phyloP scores from a whole-genome alignment of 495 filamentous ascomycete species.

The Xylaria flabelliformis region DNA sequence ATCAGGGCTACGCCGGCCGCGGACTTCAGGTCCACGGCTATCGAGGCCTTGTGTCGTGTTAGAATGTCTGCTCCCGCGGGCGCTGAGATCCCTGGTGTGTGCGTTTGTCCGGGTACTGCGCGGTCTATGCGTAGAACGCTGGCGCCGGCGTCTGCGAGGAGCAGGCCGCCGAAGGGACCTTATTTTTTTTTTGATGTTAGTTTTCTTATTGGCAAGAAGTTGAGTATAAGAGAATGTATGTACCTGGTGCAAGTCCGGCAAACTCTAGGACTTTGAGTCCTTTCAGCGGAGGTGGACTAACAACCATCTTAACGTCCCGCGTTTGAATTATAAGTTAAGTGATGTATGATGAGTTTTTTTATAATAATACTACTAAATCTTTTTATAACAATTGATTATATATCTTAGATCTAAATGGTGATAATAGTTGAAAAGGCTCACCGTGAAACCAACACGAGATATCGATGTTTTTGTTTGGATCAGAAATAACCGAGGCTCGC shows the following conservation, averaged over 20 bases:
- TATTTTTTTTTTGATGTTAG: too few species aligned
- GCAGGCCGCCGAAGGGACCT: slow-evolving; percentile 90
- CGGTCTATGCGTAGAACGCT: slow-evolving; percentile 89
- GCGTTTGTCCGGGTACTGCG: slow-evolving; percentile 38
- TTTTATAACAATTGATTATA: background rate
- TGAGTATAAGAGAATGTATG: too few species aligned
- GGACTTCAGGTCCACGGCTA: slow-evolving; percentile 79
- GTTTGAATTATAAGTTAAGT: background rate
- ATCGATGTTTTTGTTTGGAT: background rate
- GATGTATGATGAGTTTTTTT: background rate
- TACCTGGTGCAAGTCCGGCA: slow-evolving; percentile 89
- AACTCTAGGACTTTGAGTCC: slow-evolving; percentile 88
- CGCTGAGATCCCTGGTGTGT: slow-evolving; percentile 34
- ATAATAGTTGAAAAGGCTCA: background rate
- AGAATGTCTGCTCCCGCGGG: slow-evolving; percentile 69
- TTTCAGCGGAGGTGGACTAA: slow-evolving; percentile 68
- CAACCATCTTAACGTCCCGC: slow-evolving; percentile 44
- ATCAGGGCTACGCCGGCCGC: slow-evolving; percentile 66
- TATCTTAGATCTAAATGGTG: background rate
- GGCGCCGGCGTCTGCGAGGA: slow-evolving; percentile 89
- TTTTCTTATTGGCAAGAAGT: too few species aligned
- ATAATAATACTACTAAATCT: background rate
- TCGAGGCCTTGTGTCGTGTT: slow-evolving; percentile 77
- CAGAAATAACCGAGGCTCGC: slow-evolving; percentile 11
- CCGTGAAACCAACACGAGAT: background rate